phyloP scores from a whole-genome alignment of 495 filamentous ascomycete genomes.

The Lepraria neglecta region DNA sequence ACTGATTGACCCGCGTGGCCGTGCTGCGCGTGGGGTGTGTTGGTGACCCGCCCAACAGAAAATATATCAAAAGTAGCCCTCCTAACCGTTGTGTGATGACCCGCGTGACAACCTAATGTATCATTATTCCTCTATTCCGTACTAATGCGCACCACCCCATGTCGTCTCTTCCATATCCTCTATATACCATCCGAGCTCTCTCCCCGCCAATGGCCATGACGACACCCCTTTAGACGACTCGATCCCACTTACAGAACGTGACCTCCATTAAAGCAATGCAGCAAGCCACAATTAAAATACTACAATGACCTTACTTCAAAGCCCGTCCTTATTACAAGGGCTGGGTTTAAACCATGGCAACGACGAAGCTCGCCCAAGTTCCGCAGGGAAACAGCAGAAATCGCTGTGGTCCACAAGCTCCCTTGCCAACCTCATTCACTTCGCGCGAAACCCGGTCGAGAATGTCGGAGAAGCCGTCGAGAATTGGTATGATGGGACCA shows the following conservation, averaged over 20 bases:
- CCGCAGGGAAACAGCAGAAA: background rate
- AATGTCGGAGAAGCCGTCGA: constrained; percentile 43
- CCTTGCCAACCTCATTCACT: constrained; percentile 23
- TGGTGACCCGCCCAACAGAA: too few relatives aligned
- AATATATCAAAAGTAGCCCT: too few relatives aligned
- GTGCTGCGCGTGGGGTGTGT: too few relatives aligned
- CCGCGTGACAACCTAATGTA: background rate
- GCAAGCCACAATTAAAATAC: background rate
- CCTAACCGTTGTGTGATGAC: background rate
- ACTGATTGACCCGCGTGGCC: too few relatives aligned
- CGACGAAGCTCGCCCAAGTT: background rate
- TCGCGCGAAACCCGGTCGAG: constrained; percentile 26
- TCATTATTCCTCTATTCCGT: background rate
- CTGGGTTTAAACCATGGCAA: constrained; percentile 15
- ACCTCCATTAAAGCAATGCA: constrained; percentile 1
- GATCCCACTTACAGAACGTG: background rate
- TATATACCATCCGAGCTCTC: background rate
- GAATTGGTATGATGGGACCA: constrained; percentile 51
- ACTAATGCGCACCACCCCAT: too few relatives aligned
- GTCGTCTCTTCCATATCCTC: background rate
- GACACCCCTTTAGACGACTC: background rate
- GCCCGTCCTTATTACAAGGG: constrained; percentile 8
- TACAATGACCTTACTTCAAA: constrained; percentile 19
- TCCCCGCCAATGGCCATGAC: background rate
- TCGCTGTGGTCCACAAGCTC: constrained; percentile 19